Base-by-base conservation (phyloP, 2,329 filamentous ascomycete genomes). In the Myriangium duriaei region DNA sequence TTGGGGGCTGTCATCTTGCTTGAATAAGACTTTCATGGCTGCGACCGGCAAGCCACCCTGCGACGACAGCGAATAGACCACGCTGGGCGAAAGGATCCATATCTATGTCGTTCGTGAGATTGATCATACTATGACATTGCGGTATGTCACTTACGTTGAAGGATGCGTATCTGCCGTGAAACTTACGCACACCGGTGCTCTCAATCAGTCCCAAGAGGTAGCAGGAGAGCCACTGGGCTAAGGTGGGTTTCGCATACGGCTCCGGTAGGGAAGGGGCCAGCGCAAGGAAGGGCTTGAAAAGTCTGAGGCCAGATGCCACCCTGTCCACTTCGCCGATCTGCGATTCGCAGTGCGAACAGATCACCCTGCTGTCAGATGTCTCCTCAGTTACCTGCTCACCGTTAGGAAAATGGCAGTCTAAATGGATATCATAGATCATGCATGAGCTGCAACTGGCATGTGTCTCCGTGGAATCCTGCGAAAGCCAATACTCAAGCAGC, bases 1-100 rank as follows among this genome's bases (percentile, higher is more conserved):
- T 37, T 42, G 7, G 64, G 51, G n/a, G 59, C 45, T 13, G 43
- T 47, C 14, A 56, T 54, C 4, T 55, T 52, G 39, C 50, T 67
- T 39, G 16, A 36, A 76, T 41, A 77, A 65, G 13, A 76, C 57
- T 46, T 76, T 78, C 57, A 72, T 63, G 1, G 69, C 70, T n/a
- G 69, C 63, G 1, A 59, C 57, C 2, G 65, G 62, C 30, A 63
- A 56, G 6, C 47, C 39, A 1, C 54, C 45, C 2, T 41, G 43
- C 12, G 64, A 66, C 7, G 62, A 68, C 5, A 39, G 17, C 2
- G 73, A 73, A 45, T 74, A 71, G 35, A 63, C 63, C 29, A 77
- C 60, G 41, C 74, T 67, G 0, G 72, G 70, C 5, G 74, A 73
- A 54, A 78, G 77, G 38, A 73, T 60, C 74, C 73, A 77, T 17